A percentile compares a stretch with the other conserved stretches of the same genome.
Conservation (phyloP, 2,329 filamentous ascomycete species). For the Ophiostoma sp. region DNA sequence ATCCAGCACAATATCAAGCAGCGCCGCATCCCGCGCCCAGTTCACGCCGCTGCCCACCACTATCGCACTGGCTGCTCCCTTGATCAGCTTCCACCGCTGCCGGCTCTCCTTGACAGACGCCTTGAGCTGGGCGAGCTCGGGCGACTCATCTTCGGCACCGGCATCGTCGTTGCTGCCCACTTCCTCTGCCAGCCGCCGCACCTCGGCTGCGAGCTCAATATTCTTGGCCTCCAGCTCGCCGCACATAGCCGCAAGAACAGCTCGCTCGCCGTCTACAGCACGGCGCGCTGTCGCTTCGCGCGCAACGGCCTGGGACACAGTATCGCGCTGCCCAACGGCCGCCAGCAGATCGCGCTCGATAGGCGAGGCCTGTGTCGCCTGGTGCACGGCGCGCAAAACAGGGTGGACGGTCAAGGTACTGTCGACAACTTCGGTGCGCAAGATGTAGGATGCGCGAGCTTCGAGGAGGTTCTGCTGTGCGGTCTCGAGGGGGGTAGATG, state of each 20-base stretch:
- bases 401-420: conserved; percentile 68
- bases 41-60: conserved; percentile 77
- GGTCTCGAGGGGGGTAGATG: conserved; percentile 34
- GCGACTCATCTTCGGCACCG: conserved; percentile 36
- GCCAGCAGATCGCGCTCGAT: conserved; percentile 65
- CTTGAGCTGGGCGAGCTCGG: conserved; percentile 54
- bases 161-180: conserved; percentile 42
- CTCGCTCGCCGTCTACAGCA: conserved; percentile 48
- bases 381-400: conserved; percentile 70
- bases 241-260: conserved; percentile 53
- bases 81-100: conserved; percentile 67
- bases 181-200: conserved; percentile 51
- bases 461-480: conserved; percentile 64
- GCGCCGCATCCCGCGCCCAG: conserved; percentile 65
- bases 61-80: conserved; percentile 70
- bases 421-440: conserved; percentile 64
- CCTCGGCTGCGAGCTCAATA: conserved; percentile 53
- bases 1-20: conserved; percentile 69
- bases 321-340: conserved; percentile 62
- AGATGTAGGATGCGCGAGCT: conserved; percentile 62
- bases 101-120: conserved; percentile 56
- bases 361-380: conserved; percentile 56
- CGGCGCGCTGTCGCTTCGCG: conserved; percentile 52
- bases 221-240: conserved; percentile 56
- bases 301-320: conserved; percentile 58